Base-by-base conservation (phyloP, 2,329 filamentous ascomycete species). In the Fusarium pininemorale region DNA sequence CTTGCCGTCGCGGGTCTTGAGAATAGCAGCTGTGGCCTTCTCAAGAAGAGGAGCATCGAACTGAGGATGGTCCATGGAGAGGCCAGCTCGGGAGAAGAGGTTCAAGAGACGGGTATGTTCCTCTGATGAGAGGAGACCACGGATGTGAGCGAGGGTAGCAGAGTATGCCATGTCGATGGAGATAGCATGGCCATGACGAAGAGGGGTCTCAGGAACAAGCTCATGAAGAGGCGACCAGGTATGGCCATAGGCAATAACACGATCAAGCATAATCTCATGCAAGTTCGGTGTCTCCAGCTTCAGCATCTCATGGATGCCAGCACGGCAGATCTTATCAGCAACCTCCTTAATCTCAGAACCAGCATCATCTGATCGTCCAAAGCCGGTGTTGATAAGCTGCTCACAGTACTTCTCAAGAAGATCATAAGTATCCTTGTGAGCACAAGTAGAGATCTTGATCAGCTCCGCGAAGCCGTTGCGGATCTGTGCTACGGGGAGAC, bases 111-210 rank as follows among this genome's bases (percentile, higher is more conserved):
- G 87, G 32, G 82, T 84, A 79, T 93, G 90, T 73, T 93, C 91
- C 3, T 84, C 84, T 50, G 89, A 83, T 28, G 85, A 86, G 15
- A 94, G 85, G 0, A 92, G 83, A 8, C 90, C 89, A n/a, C 90
- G 88, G 67, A 85, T 81, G 78, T 91, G 88, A 24, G 91, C 90
- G 8, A 94, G 85, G 0, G 92, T 93, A 0, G 91, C 91, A 1
- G 91, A 92, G 82, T 91, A 94, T 1, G 91, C 92, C 92, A 94
- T 94, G 79, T 93, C 92, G 70, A 93, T 92, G 6, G 90, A 92
- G 75, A 94, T 93, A 73, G 92, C 92, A 78, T 94, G 92, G 7
- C 92, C 92, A 79, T 94, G 92, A 47, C 91, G 89, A 48, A 93
- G 87, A 2, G 91, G 91, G 0, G 90, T 90, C 57, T 91, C 87